These are phyloP conservation scores for Boletellus emodensis DNA, from an alignment of 768 basidiomycete species.

Conservation along the genomic window DNA sequence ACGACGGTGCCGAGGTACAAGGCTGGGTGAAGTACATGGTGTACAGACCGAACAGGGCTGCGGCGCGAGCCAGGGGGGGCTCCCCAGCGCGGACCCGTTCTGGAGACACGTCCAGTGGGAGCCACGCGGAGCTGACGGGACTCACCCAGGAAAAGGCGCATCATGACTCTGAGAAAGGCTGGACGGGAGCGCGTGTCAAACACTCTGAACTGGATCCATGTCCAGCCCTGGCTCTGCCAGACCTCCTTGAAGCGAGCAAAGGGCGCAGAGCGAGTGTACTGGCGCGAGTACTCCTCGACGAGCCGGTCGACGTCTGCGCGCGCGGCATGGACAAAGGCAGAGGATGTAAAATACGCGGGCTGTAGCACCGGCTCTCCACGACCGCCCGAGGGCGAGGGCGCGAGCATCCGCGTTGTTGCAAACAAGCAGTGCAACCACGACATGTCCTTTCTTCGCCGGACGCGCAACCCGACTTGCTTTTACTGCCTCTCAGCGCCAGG, in stretches of 20 bases:
- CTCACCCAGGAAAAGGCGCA: conserved; percentile 67
- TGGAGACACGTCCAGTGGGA: conserved; percentile 23
- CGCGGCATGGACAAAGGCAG: conserved; percentile 60
- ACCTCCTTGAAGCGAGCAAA: conserved; percentile 68
- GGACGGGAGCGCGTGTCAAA: conserved; percentile 66
- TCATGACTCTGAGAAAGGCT: conserved; percentile 53
- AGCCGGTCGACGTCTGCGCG: conserved; percentile 61
- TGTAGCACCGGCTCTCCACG: conserved; percentile 66
- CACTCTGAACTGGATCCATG: conserved; percentile 70
- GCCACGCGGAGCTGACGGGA: neutral
- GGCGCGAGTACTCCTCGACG: conserved; percentile 48
- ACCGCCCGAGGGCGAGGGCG: conserved; percentile 52
- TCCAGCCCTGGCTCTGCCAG: conserved; percentile 69
- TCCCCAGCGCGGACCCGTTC: conserved; percentile 52
- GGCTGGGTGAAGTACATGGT: conserved; percentile 70
- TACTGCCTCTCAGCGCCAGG: conserved; percentile 57
- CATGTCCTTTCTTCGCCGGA: conserved; percentile 48
- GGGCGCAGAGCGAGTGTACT: conserved; percentile 43
- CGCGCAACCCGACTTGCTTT: conserved; percentile 55
- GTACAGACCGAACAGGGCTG: conserved; percentile 67
- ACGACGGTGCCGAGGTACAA: conserved; percentile 43
- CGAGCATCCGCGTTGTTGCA: conserved; percentile 34
- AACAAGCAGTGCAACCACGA: conserved; percentile 5
- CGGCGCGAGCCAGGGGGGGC: conserved; percentile 50
- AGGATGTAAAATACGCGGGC: conserved; percentile 76